These are phyloP conservation scores for Ogataea glucozyma DNA, from an alignment of 805 yeast species.

Conservation along the genomic window DNA sequence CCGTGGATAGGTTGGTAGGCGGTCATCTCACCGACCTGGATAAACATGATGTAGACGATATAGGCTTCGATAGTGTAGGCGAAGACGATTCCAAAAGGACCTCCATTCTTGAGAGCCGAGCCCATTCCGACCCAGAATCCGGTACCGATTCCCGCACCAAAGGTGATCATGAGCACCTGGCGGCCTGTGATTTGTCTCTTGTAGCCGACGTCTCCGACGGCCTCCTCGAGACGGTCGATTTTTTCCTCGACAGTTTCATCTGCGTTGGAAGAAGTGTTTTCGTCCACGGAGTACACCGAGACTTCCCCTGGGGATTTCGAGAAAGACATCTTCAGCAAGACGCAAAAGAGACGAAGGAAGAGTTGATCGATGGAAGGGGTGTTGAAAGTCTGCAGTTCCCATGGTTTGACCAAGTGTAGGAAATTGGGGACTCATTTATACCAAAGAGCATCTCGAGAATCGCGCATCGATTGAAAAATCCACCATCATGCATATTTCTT, in stretches of 20 bases:
- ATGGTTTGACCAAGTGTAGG: too few relatives aligned
- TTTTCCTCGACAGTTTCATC: conserved; percentile 22
- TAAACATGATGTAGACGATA: conserved; percentile 59
- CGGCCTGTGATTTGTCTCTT: conserved; percentile 36
- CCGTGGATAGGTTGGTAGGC: conserved; percentile 59
- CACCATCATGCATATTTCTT: too few relatives aligned
- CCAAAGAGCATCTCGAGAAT: background rate
- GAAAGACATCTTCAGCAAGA: background rate
- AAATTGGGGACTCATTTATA: too few relatives aligned
- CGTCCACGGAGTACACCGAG: conserved; percentile 1
- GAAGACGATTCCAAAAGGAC: conserved; percentile 51
- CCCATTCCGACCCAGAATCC: conserved; percentile 65
- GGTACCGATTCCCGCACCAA: conserved; percentile 86
- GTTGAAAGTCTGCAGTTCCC: too few relatives aligned
- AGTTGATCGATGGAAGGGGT: too few relatives aligned
- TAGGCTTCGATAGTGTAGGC: conserved; percentile 59
- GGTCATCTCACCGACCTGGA: conserved; percentile 68
- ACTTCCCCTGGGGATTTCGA: conserved; percentile 1
- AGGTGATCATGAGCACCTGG: conserved; percentile 73
- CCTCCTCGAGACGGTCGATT: conserved; percentile 26
- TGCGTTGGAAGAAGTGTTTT: too few relatives aligned
- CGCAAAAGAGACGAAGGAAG: too few relatives aligned
- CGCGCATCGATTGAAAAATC: too few relatives aligned
- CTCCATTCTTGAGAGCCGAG: conserved; percentile 44
- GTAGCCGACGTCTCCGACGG: conserved; percentile 27